phyloP scores from a whole-genome alignment of 805 yeast genomes.

The Yamadazyma sp. region DNA sequence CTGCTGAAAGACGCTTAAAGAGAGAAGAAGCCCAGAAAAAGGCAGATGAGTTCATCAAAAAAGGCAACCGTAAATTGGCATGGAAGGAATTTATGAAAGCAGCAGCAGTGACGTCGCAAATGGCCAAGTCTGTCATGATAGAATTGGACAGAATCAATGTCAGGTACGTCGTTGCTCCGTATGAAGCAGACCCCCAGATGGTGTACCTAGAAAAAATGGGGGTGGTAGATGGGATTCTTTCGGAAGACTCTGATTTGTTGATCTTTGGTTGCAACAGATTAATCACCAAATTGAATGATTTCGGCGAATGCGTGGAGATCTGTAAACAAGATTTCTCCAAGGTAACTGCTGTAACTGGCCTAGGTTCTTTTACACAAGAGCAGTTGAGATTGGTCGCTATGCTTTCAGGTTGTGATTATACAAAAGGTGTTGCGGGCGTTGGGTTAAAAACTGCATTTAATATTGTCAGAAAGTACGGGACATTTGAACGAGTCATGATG shows the following conservation, averaged over 20 bases:
- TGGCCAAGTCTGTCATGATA: constrained; percentile 85
- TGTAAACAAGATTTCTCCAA: constrained; percentile 51
- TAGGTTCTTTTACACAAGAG: constrained; percentile 50
- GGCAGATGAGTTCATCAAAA: constrained; percentile 51
- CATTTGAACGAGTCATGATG: constrained; percentile 55
- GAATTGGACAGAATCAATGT: constrained; percentile 59
- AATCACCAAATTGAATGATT: constrained; percentile 80
- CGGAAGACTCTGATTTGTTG: constrained; percentile 92
- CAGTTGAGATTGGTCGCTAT: constrained; percentile 79
- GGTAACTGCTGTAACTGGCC: constrained; percentile 47
- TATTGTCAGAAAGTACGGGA: constrained; percentile 50
- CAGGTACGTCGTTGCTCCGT: constrained; percentile 89
- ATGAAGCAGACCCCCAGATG: constrained; percentile 97
- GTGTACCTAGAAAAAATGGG: constrained; percentile 80
- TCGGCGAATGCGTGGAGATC: constrained; percentile 71
- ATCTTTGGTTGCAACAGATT: constrained; percentile 80
- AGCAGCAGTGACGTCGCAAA: constrained; percentile 82
- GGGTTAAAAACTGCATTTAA: constrained; percentile 78
- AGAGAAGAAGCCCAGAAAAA: constrained; percentile 57
- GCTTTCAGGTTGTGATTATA: constrained; percentile 95
- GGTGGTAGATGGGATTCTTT: constrained; percentile 76
- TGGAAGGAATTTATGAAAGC: constrained; percentile 71
- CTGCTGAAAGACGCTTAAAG: constrained; percentile 55
- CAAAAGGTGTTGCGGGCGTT: constrained; percentile 77
- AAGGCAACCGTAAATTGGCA: constrained; percentile 62